Evolutionary conservation across 108 stramenopile species (phyloP).

Genomic region (Cyclostephanos invisitatus): DNA sequence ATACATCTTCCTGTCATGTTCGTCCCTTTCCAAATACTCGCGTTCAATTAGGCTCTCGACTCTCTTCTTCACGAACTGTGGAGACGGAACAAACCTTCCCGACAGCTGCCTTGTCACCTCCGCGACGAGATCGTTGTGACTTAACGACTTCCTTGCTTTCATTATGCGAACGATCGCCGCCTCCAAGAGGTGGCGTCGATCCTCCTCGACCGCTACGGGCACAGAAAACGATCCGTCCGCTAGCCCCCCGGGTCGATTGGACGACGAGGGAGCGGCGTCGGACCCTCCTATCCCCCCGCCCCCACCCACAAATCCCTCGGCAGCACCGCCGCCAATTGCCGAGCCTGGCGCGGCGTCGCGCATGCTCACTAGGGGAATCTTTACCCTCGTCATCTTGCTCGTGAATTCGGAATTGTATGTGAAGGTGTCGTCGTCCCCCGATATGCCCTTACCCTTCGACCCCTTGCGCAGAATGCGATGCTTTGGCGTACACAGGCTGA

Average conservation of each 20-base stretch:
- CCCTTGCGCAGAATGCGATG: conserved; percentile 91
- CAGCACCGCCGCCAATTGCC: conserved; percentile 30
- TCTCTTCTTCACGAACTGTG: conserved; percentile 93
- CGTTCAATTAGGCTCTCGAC: conserved; percentile 96
- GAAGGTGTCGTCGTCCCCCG: conserved; percentile 88
- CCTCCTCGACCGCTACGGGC: conserved; percentile 85
- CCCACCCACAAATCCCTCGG: conserved; percentile 16
- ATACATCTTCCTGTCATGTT: conserved; percentile 84
- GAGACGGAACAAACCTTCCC: conserved; percentile 83
- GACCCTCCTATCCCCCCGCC: conserved; percentile 26
- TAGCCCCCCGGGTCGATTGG: conserved; percentile 23
- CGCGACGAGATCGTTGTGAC: conserved; percentile 95
- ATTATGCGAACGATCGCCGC: conserved; percentile 97
- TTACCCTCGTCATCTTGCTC: conserved; percentile 87
- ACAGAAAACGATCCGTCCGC: conserved; percentile 59
- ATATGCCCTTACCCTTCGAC: conserved; percentile 91
- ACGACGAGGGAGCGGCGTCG: conserved; percentile 36
- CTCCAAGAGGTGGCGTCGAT: conserved; percentile 92
- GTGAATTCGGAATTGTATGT: conserved; percentile 90
- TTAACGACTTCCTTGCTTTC: conserved; percentile 92
- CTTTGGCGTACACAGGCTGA: conserved; percentile 95
- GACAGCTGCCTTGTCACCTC: conserved; percentile 89
- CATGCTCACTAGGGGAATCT: conserved; percentile 90
- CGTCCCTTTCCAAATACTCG: conserved; percentile 94
- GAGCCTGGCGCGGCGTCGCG: conserved; percentile 62